Conservation (phyloP, 345 rosid species). For the Brassica nigra region DNA sequence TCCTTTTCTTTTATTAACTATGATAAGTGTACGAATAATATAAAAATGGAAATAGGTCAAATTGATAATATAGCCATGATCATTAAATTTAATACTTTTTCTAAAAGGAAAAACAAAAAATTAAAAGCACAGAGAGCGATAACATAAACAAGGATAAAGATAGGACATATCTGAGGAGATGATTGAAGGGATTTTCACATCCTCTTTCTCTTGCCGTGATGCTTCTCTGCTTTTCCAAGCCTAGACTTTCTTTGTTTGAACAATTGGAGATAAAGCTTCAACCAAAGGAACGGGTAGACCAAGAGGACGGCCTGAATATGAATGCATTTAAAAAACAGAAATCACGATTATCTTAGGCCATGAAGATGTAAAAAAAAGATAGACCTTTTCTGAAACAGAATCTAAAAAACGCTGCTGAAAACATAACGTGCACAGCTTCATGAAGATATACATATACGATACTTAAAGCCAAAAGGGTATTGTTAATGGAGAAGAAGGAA, state of each 20-base stretch:
- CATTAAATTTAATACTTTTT: neutral
- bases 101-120: neutral
- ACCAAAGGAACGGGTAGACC: conserved; percentile 73
- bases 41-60: neutral
- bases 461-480: neutral
- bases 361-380: neutral
- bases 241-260: conserved; percentile 71
- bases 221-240: conserved; percentile 47
- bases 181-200: conserved; percentile 19
- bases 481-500: conserved; percentile 9
- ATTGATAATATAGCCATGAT: neutral
- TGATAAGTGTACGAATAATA: neutral
- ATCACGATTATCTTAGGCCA: neutral
- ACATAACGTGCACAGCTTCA: neutral
- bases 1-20: neutral
- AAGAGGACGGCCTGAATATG: conserved; percentile 59
- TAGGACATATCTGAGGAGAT: conserved; percentile 14
- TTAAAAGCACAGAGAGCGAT: neutral
- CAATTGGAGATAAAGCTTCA: conserved; percentile 72
- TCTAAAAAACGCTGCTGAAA: neutral
- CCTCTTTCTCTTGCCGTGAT: conserved; percentile 52
- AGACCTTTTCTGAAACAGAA: neutral
- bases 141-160: neutral
- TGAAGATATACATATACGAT: neutral
- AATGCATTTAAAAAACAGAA: neutral